Evolutionary conservation across 2,329 filamentous ascomycete species (phyloP).

Genomic region (Lachnellula suecica): DNA sequence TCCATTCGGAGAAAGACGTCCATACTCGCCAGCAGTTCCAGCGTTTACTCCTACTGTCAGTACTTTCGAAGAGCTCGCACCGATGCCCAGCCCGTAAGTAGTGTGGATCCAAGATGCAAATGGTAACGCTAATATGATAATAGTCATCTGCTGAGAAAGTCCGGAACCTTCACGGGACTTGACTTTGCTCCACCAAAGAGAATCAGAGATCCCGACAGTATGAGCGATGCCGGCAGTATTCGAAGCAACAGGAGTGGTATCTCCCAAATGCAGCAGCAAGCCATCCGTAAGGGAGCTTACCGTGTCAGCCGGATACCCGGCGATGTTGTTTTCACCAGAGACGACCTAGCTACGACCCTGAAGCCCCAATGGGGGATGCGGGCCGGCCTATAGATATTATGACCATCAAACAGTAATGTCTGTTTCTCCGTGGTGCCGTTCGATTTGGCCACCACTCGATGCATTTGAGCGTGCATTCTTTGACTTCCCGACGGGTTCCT

Average conservation of each 20-base stretch:
- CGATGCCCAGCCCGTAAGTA: slow-evolving; percentile 88
- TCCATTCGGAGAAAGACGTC: slow-evolving; percentile 61
- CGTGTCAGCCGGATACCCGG: slow-evolving; percentile 66
- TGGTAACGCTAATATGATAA: slow-evolving; percentile 26
- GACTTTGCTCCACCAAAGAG: slow-evolving; percentile 80
- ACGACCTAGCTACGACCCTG: slow-evolving; percentile 52
- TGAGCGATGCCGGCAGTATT: slow-evolving; percentile 68
- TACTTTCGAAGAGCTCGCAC: slow-evolving; percentile 81
- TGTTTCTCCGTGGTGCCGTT: slow-evolving; percentile 18
- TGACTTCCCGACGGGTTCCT: too few relatives aligned
- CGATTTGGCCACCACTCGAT: slow-evolving; percentile 18
- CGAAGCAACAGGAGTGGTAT: slow-evolving; percentile 63
- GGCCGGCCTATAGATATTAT: slow-evolving; percentile 20
- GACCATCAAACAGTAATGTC: slow-evolving; percentile 16
- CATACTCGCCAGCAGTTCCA: slow-evolving; percentile 73
- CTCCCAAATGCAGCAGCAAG: slow-evolving; percentile 55
- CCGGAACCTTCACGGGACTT: slow-evolving; percentile 72
- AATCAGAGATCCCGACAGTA: slow-evolving; percentile 60
- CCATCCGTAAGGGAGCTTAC: slow-evolving; percentile 68
- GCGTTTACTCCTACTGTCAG: slow-evolving; percentile 77
- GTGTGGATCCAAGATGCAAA: background rate
- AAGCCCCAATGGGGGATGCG: slow-evolving; percentile 40
- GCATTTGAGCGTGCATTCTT: slow-evolving; percentile 33
- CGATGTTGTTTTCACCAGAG: slow-evolving; percentile 62
- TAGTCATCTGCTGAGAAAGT: slow-evolving; percentile 73